A percentile compares a stretch with the other conserved stretches of the same genome.
Evolutionary conservation across 2,329 filamentous ascomycete species (phyloP).

Genomic region (Stagonosporopsis chrysanthemi): DNA sequence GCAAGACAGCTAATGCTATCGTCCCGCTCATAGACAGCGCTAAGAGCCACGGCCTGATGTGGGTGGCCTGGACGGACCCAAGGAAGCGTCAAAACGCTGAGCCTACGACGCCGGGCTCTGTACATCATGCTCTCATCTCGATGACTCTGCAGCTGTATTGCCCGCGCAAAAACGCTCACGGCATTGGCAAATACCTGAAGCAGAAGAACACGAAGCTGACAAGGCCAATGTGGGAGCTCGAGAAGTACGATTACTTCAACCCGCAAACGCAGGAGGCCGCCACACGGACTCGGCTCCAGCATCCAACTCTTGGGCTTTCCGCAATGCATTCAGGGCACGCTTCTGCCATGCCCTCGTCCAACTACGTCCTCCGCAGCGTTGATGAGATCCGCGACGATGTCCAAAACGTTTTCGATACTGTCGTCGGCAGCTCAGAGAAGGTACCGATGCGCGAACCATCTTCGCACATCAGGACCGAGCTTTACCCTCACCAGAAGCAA

Average conservation of each 20-base stretch:
- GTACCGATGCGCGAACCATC: constrained; percentile 76
- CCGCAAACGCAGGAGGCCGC: constrained; percentile 63
- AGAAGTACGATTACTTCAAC: constrained; percentile 75
- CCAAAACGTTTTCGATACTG: constrained; percentile 84
- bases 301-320: constrained; percentile 24
- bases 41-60: constrained; percentile 68
- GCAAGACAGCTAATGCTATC: constrained; percentile 70
- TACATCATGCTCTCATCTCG: constrained; percentile 45
- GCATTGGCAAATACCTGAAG: constrained; percentile 72
- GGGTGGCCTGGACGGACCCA: constrained; percentile 73
- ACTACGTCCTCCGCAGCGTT: constrained; percentile 51
- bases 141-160: constrained; percentile 83
- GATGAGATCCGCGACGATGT: constrained; percentile 90
- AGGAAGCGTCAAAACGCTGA: constrained; percentile 70
- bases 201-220: constrained; percentile 72
- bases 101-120: constrained; percentile 25
- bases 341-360: constrained; percentile 16
- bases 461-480: constrained; percentile 66
- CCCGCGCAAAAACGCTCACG: constrained; percentile 68
- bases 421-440: constrained; percentile 73
- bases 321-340: constrained; percentile 11
- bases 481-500: constrained; percentile 89
- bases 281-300: constrained; percentile 23
- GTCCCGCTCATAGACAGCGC: constrained; percentile 74
- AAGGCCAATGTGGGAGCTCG: constrained; percentile 67